A percentile compares a stretch with the other conserved stretches of the same genome.
Conservation (phyloP, 73 alveolate genomes). For the Diophrys appendiculata region DNA sequence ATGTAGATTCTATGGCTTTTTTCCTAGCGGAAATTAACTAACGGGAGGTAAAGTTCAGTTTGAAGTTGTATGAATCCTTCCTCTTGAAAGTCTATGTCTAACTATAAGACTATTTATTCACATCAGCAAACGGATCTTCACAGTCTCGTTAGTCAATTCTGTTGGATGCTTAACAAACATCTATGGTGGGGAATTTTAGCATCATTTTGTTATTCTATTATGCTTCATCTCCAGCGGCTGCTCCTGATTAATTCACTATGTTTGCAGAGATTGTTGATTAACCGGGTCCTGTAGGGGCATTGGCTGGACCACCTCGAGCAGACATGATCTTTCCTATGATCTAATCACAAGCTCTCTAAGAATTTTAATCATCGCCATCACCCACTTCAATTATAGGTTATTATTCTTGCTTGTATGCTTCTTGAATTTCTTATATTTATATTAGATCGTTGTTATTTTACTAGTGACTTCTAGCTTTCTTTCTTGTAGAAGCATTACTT, state of each 20-base stretch:
- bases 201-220: background rate
- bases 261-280: too few species aligned
- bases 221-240: background rate
- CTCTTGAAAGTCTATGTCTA: background rate
- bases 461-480: background rate
- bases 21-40: conserved; percentile 36
- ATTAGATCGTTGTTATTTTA: background rate
- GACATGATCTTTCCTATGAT: background rate
- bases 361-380: background rate
- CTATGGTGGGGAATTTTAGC: background rate
- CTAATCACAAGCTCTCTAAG: background rate
- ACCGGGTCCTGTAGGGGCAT: background rate
- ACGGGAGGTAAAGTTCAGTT: conserved; percentile 28
- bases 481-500: background rate
- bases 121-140: background rate
- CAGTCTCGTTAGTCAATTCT: background rate
- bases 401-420: background rate
- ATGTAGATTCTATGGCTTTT: conserved; percentile 32
- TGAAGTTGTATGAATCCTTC: background rate
- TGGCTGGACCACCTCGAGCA: background rate
- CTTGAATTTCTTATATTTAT: background rate
- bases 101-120: background rate
- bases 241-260: too few species aligned
- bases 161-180: background rate
- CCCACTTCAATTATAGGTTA: background rate